Base-by-base conservation (phyloP, 805 yeast species). In the Pachysolen tannophilus region DNA sequence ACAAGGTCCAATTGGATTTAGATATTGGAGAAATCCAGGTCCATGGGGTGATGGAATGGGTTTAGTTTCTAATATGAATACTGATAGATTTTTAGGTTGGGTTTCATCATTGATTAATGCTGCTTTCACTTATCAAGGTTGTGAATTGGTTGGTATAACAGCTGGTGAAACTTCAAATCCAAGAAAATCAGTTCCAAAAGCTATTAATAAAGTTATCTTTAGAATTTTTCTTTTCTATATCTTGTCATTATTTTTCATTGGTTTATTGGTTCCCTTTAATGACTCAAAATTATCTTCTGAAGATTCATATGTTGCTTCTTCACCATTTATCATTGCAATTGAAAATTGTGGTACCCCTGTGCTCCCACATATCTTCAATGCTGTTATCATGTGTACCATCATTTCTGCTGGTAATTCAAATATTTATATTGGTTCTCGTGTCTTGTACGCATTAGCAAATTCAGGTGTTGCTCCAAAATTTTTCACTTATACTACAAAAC, bases 341-440 rank as follows among this genome's bases (percentile, higher is more conserved):
- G 55, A 65, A 40, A 78, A 77, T 56, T 69, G 78, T 4, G 86
- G 85, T 21, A 80, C 87, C 15, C 61, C 62, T 40, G 68, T 78
- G 3, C 59, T 82, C 40, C 84, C 87, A 30, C 67, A 73, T 49
- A 76, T 82, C 35, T 77, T 82, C 57, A 82, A 82, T 52, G 88
- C 81, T 13, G 79, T 81, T 34, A 74, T 82, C 41, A 52, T 82
- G 31, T 45, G 69, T 16, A 77, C 88, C 13, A 72, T 81, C 38
- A 67, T 79, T 32, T 80, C 88, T n/a, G 87, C 90, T 19, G 90
- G 79, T 52, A 82, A 82, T 60, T 79, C 87, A 10, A 78, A 79
- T 50, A 66, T 81, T 20, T 80, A 81, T 56, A 74, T 78, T 44
- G 80, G 85, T 28, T 79, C 87, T 3, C 65, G 92, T 58, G 64